Conservation (phyloP, 2,329 filamentous ascomycete genomes). For the Colletotrichum eremochloae region DNA sequence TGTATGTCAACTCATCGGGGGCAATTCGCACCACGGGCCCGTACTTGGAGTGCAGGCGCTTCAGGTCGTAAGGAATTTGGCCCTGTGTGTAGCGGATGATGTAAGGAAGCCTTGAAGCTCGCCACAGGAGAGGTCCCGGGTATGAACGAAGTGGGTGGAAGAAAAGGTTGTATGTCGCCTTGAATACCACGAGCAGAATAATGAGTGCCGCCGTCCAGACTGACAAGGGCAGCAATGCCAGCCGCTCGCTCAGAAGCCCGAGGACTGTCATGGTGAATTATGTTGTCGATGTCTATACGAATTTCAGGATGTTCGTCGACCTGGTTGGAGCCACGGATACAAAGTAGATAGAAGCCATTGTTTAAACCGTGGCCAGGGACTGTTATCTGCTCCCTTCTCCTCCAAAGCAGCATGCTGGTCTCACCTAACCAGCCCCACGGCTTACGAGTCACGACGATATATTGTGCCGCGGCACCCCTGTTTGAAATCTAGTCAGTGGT, state of each 20-base stretch:
- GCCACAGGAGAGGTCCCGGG: neutral
- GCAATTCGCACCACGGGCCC: neutral
- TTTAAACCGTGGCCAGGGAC: neutral
- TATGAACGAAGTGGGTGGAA: neutral
- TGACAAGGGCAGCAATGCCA: neutral
- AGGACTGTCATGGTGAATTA: neutral
- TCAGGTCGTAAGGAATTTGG: neutral
- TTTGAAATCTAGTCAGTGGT: too few relatives aligned
- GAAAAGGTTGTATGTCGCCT: neutral
- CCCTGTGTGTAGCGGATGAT: neutral
- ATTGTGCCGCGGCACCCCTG: too few relatives aligned
- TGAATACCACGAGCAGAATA: neutral
- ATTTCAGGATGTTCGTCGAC: neutral
- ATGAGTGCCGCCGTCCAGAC: neutral
- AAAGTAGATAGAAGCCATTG: too few relatives aligned
- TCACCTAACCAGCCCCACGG: too few relatives aligned
- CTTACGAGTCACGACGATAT: neutral
- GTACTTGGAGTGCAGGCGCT: neutral
- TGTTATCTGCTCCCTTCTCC: too few relatives aligned
- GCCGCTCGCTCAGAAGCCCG: neutral
- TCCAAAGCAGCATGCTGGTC: too few relatives aligned
- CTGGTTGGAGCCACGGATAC: neutral
- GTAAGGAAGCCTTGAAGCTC: neutral
- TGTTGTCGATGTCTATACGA: neutral
- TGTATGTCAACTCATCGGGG: neutral